Percentiles rank a stretch among this genome's conserved stretches.
Evolutionary conservation across 176 grass and related monocot genomes (phyloP).

Genomic region (barley (Hordeum vulgare)): MorexV3_pseudomolecules_assembly NC_058522.1:30481889-30482388

Average conservation of each 20-base stretch:
- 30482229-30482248: slow-evolving; percentile 79
- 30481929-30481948: too few relatives aligned
- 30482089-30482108: not conserved
- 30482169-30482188: not conserved
- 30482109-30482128: not conserved
- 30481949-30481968: too few relatives aligned
- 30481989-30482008: too few relatives aligned
- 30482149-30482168: not conserved
- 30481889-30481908: not conserved
- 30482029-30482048: not conserved
- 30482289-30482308: slow-evolving; percentile 43
- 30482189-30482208: not conserved
- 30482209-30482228: not conserved
- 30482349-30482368: slow-evolving; percentile 47
- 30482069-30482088: not conserved
- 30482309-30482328: not conserved
- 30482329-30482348: slow-evolving; percentile 35
- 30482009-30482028: too few relatives aligned
- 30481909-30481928: not conserved
- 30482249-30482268: slow-evolving; percentile 82
- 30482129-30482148: not conserved
- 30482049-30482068: not conserved
- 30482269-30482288: slow-evolving; percentile 82
- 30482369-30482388: slow-evolving; percentile 19
- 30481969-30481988: too few relatives aligned